Conservation (phyloP, 805 yeast species). For the Blastobotrys americana region DNA sequence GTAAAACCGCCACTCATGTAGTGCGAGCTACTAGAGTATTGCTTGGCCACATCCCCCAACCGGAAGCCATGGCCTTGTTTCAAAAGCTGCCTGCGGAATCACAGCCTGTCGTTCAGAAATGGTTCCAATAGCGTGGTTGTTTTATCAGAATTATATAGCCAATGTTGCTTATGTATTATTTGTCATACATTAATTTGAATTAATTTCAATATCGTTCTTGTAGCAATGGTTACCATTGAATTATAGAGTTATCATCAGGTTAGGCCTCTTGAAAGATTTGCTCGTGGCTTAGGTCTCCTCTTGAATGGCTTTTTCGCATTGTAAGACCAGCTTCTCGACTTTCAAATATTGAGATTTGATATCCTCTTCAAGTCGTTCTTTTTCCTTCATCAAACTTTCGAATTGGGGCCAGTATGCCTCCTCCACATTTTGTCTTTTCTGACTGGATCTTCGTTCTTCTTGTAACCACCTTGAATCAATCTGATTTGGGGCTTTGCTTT, state of each 20-base stretch:
- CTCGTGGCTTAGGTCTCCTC: background rate
- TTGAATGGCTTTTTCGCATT: background rate
- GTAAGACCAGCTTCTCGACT: background rate
- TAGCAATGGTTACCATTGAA: background rate
- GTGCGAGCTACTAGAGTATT: slow-evolving; percentile 58
- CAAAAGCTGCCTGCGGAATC: slow-evolving; percentile 56
- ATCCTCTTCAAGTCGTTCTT: background rate
- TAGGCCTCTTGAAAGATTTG: background rate
- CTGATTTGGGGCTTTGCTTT: too few relatives aligned
- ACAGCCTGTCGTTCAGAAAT: slow-evolving; percentile 51
- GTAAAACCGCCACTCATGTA: slow-evolving; percentile 61
- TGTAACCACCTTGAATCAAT: too few relatives aligned
- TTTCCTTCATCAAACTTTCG: background rate
- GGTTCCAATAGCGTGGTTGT: slow-evolving; percentile 34
- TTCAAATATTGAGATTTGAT: background rate
- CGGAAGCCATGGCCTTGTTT: slow-evolving; percentile 57
- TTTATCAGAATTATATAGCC: background rate
- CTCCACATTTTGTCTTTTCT: background rate
- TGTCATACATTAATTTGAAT: background rate
- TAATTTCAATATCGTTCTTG: background rate
- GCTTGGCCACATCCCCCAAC: slow-evolving; percentile 58
- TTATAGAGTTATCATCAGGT: background rate
- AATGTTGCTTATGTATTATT: background rate
- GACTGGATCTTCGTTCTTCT: background rate
- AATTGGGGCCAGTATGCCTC: background rate